These are phyloP conservation scores for Calonectria fujianensis DNA, from an alignment of 2,329 filamentous ascomycete species.

Conservation along the genomic window DNA sequence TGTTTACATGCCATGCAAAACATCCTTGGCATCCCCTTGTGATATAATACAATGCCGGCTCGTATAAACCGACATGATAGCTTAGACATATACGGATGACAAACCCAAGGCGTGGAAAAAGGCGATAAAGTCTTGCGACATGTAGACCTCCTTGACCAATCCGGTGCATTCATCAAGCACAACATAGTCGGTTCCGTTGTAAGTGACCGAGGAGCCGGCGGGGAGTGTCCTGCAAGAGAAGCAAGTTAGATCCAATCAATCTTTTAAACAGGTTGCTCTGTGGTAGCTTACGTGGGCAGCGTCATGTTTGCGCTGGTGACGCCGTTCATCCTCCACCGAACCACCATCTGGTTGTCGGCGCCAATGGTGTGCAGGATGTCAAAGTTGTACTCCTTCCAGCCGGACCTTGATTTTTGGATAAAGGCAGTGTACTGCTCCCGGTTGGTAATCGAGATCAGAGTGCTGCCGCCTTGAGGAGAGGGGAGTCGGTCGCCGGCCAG, in stretches of 20 bases:
- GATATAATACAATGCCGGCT: neutral
- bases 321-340: conserved; percentile 34
- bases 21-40: neutral
- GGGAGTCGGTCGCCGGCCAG: conserved; percentile 24
- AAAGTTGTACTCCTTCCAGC: conserved; percentile 31
- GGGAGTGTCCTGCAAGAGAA: conserved; percentile 8
- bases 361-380: conserved; percentile 13
- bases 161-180: conserved; percentile 33
- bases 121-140: conserved; percentile 35
- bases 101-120: conserved; percentile 32
- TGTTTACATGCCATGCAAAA: neutral
- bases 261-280: neutral
- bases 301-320: conserved; percentile 30
- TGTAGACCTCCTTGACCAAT: conserved; percentile 30
- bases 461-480: conserved; percentile 5
- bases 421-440: conserved; percentile 21
- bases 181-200: conserved; percentile 30
- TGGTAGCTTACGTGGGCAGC: conserved; percentile 18
- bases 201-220: conserved; percentile 13
- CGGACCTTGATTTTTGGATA: conserved; percentile 18
- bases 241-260: neutral
- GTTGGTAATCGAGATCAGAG: conserved; percentile 1
- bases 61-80: neutral
- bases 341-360: conserved; percentile 8
- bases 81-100: conserved; percentile 10